phyloP scores from a whole-genome alignment of 192 early-diverging fungal genomes.

The Bifiguratus adelaidae region DNA sequence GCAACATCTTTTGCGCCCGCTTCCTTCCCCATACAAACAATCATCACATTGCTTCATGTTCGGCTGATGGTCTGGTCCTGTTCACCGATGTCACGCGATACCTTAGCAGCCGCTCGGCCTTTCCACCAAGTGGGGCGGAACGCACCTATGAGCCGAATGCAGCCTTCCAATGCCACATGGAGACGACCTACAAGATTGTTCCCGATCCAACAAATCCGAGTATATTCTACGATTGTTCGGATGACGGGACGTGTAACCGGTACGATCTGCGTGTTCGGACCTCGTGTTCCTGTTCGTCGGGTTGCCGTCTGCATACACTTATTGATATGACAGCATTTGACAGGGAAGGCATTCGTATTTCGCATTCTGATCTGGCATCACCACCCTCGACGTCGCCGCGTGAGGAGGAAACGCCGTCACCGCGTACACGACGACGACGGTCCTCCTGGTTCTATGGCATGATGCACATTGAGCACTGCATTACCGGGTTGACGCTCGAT shows the following conservation, averaged over 20 bases:
- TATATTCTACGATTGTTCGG: conserved; percentile 34
- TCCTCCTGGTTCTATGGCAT: no score
- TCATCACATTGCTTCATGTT: conserved; percentile 41
- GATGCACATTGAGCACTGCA: background rate
- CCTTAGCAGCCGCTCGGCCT: conserved; percentile 2
- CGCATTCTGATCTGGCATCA: no score
- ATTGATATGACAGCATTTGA: conserved; percentile 21
- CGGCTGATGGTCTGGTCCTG: conserved; percentile 43
- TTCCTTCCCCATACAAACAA: conserved; percentile 40
- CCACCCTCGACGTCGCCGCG: background rate
- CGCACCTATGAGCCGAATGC: conserved; percentile 5
- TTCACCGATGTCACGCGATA: conserved; percentile 32
- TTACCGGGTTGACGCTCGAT: conserved; percentile 32
- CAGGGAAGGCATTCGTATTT: background rate
- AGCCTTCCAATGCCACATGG: conserved; percentile 25
- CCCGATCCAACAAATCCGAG: conserved; percentile 24
- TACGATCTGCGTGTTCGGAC: conserved; percentile 28
- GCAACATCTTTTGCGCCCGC: conserved; percentile 60
- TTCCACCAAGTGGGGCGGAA: conserved; percentile 13
- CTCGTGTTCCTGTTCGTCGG: conserved; percentile 14
- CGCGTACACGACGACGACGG: conserved; percentile 1
- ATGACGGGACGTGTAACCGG: conserved; percentile 29
- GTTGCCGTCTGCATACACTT: conserved; percentile 22
- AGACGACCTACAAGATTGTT: conserved; percentile 35
- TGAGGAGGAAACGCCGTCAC: conserved; percentile 5